Evolutionary conservation across 176 grass and related monocot genomes (phyloP).

Genomic region (Saccharum officinarum): DNA sequence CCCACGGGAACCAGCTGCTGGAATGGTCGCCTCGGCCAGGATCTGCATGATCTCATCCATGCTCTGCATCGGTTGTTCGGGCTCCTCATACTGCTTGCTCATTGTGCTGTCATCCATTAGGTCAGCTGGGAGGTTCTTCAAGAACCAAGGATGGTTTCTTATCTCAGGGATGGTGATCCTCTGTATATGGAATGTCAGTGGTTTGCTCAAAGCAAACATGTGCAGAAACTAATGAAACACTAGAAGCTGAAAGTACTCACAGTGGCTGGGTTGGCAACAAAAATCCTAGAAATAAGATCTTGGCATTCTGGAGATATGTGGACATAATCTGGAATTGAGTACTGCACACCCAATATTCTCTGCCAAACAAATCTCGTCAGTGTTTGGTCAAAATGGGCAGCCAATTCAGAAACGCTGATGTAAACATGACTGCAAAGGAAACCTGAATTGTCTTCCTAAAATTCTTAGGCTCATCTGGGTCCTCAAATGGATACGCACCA

Average conservation of each 20-base stretch:
- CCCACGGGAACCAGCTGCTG: conserved; percentile 49
- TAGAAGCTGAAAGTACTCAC: conserved; percentile 38
- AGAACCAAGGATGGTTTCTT: conserved; percentile 78
- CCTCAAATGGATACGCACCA: conserved; percentile 95
- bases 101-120: conserved; percentile 72
- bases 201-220: background rate
- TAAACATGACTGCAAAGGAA: background rate
- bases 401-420: background rate
- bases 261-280: conserved; percentile 74
- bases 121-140: conserved; percentile 78
- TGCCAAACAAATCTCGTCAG: conserved; percentile 42
- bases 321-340: conserved; percentile 95
- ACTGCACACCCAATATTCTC: conserved; percentile 92
- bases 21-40: conserved; percentile 78
- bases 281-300: conserved; percentile 82
- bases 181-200: conserved; percentile 22
- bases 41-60: conserved; percentile 97
- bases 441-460: conserved; percentile 96
- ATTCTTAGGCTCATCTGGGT: conserved; percentile 90
- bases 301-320: conserved; percentile 84
- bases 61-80: conserved; percentile 81
- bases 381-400: background rate
- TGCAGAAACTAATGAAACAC: background rate
- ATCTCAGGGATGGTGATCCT: conserved; percentile 94
- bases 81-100: conserved; percentile 79